Percentiles rank a stretch among this genome's conserved stretches.
phyloP scores from a whole-genome alignment of 768 basidiomycete genomes.

The Goffeauzyma gilvescens region DNA sequence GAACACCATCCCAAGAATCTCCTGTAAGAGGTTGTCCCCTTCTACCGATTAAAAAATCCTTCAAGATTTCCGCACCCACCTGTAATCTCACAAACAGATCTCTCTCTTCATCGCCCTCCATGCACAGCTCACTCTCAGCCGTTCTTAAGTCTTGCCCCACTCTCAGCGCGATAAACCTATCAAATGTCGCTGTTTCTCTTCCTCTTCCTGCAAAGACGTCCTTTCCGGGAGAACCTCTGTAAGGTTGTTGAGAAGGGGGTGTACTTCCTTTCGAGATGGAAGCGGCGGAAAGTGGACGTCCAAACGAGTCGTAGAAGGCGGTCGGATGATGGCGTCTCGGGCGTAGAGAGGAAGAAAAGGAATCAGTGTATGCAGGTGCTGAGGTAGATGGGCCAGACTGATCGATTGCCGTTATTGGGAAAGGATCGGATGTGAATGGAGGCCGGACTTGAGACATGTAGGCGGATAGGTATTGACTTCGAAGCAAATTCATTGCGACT shows the following conservation, averaged over 20 bases:
- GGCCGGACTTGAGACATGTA: conserved; percentile 46
- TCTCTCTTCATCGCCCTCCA: not conserved
- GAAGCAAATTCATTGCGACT: conserved; percentile 51
- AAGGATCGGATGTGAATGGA: conserved; percentile 62
- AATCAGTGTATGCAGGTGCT: no score
- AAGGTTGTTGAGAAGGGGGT: no score
- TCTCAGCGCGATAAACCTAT: conserved; percentile 61
- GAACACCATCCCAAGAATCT: no score
- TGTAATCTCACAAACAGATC: not conserved
- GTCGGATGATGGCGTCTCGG: not conserved
- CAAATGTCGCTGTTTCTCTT: conserved; percentile 55
- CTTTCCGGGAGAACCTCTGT: no score
- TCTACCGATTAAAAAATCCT: no score
- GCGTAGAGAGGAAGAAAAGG: not conserved
- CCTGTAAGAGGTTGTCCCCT: no score
- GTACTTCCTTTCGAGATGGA: no score
- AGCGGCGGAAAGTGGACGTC: no score
- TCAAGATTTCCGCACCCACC: no score
- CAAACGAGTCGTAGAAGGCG: not conserved
- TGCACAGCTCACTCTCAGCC: conserved; percentile 46
- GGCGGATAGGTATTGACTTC: conserved; percentile 51
- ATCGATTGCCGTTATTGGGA: conserved; percentile 38
- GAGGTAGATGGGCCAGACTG: not conserved
- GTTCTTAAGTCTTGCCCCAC: conserved; percentile 59
- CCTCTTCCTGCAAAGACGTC: not conserved